These are phyloP conservation scores for Aspergillus hancockii DNA, from an alignment of 495 filamentous ascomycete genomes.

Conservation along the genomic window DNA sequence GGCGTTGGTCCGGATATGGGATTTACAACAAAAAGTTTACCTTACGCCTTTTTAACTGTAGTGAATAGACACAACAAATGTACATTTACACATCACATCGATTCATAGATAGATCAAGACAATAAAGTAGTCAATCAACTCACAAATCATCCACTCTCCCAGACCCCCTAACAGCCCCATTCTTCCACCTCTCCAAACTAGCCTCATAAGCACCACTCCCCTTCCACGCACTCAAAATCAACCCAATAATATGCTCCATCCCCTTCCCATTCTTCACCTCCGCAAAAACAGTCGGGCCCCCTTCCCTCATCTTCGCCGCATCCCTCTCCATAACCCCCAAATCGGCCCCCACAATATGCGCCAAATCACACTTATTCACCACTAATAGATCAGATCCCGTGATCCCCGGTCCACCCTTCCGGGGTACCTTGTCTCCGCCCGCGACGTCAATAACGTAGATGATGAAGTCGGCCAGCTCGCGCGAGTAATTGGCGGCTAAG, in stretches of 20 bases:
- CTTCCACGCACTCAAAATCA: constrained; percentile 93
- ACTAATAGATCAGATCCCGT: constrained; percentile 91
- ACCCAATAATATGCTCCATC: constrained; percentile 78
- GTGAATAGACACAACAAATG: background rate
- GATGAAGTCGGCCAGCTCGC: constrained; percentile 95
- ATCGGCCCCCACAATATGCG: constrained; percentile 89
- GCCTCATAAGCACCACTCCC: constrained; percentile 72
- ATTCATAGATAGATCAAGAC: background rate
- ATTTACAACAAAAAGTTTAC: background rate
- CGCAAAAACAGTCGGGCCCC: constrained; percentile 94
- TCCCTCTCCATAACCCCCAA: constrained; percentile 93
- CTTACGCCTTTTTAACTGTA: background rate
- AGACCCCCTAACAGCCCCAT: constrained; percentile 49
- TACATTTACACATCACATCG: background rate
- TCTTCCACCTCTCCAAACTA: constrained; percentile 54
- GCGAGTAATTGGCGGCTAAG: constrained; percentile 90
- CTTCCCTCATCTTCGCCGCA: constrained; percentile 91
- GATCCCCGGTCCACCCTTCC: constrained; percentile 96
- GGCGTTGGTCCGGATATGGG: background rate
- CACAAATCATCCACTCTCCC: constrained; percentile 41
- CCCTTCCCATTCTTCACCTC: constrained; percentile 91
- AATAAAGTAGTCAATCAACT: background rate
- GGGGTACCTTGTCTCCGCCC: constrained; percentile 94
- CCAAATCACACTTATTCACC: constrained; percentile 95
- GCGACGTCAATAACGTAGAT: constrained; percentile 97